These are phyloP conservation scores for Begonia peltatifolia DNA, from an alignment of 306 rosid genomes.

Conservation along the genomic window DNA sequence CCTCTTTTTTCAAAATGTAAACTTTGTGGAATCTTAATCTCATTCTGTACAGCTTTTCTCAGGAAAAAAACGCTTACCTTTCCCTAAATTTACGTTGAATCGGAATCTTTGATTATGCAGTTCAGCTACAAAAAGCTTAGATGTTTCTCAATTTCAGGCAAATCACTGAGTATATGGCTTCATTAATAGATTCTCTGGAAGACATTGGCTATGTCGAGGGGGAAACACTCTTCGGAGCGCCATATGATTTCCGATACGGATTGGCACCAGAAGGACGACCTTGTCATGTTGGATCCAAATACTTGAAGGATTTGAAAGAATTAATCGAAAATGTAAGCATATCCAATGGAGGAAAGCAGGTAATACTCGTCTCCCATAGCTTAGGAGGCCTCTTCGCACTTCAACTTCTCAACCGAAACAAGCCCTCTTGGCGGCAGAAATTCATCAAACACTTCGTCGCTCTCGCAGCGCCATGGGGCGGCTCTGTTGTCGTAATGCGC, in stretches of 20 bases:
- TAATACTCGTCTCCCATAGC: constrained; percentile 70
- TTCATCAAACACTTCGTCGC: constrained; percentile 64
- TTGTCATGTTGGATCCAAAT: constrained; percentile 59
- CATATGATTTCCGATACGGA: constrained; percentile 83
- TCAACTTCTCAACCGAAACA: constrained; percentile 55
- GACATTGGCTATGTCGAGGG: constrained; percentile 49
- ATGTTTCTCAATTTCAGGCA: constrained; percentile 17
- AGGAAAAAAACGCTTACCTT: no score
- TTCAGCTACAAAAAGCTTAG: no score
- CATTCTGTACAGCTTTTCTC: no score
- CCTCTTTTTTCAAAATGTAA: neutral
- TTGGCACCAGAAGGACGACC: constrained; percentile 64
- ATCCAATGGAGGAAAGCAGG: constrained; percentile 56
- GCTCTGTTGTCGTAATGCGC: constrained; percentile 50
- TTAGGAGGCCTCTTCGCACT: constrained; percentile 62
- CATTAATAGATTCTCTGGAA: constrained; percentile 46
- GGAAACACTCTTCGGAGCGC: constrained; percentile 73
- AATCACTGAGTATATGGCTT: constrained; percentile 56
- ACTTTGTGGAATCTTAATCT: no score
- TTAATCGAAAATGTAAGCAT: constrained; percentile 57
- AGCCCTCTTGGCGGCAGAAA: constrained; percentile 41
- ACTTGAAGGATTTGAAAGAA: constrained; percentile 46
- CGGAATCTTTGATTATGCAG: neutral
- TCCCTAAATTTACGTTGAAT: no score
- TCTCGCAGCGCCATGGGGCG: constrained; percentile 83